These are phyloP conservation scores for Mycosphaerella sp. DNA, from an alignment of 2,329 filamentous ascomycete species.

Conservation along the genomic window DNA sequence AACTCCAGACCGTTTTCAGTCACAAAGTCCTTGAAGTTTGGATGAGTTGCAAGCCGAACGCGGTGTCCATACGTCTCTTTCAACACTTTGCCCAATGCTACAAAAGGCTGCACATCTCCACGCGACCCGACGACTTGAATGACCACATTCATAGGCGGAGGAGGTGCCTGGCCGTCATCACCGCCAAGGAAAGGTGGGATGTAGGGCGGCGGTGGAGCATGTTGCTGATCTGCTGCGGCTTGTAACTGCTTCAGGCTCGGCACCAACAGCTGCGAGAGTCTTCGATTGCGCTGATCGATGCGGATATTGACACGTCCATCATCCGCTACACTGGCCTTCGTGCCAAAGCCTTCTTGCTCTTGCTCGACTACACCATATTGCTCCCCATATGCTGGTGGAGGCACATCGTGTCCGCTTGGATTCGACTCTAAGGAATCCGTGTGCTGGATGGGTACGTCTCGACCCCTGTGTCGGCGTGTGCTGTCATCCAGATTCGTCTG, in stretches of 20 bases:
- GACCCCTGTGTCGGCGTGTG: conserved; percentile 25
- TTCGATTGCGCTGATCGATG: conserved; percentile 64
- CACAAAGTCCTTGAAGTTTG: conserved; percentile 46
- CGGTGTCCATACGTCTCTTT: conserved; percentile 46
- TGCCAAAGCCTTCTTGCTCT: conserved; percentile 37
- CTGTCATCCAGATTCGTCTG: conserved; percentile 9
- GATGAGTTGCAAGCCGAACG: conserved; percentile 46
- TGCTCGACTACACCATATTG: conserved; percentile 35
- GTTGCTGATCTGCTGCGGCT: conserved; percentile 43
- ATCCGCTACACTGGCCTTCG: conserved; percentile 42
- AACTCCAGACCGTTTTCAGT: conserved; percentile 47
- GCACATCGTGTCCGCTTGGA: conserved; percentile 24
- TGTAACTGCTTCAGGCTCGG: conserved; percentile 57
- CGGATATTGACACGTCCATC: conserved; percentile 76
- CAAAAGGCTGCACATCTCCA: conserved; percentile 48
- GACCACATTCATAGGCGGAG: conserved; percentile 45
- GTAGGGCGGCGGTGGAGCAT: conserved; percentile 56
- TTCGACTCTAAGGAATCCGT: conserved; percentile 8
- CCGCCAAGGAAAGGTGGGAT: conserved; percentile 68
- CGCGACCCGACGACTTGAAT: conserved; percentile 46
- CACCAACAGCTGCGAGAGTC: conserved; percentile 60
- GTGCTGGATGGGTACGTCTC: conserved; percentile 22
- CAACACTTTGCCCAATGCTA: conserved; percentile 46
- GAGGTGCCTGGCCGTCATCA: conserved; percentile 51
- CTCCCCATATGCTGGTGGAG: conserved; percentile 38